A percentile compares a stretch with the other conserved stretches of the same genome.
Evolutionary conservation across 768 basidiomycete species (phyloP).

Genomic region (Termitomyces sp.): DNA sequence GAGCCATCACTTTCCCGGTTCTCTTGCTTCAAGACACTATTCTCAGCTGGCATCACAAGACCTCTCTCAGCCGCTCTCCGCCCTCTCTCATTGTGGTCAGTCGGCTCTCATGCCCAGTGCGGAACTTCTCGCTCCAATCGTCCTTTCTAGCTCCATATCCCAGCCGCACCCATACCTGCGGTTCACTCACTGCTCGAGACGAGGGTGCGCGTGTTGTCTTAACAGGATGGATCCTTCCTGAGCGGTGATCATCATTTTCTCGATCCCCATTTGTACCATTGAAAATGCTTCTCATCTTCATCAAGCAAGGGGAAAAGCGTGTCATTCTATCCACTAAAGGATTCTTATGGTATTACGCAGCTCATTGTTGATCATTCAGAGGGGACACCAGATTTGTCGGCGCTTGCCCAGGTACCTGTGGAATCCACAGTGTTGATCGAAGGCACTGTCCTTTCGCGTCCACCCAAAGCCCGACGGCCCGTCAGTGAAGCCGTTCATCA

Average conservation of each 20-base stretch:
- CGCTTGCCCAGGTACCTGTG: slow-evolving; percentile 59
- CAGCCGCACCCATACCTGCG: slow-evolving; percentile 59
- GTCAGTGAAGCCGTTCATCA: slow-evolving; percentile 35
- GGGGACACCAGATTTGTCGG: slow-evolving; percentile 24
- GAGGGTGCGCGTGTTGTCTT: slow-evolving; percentile 61
- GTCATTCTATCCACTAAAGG: slow-evolving; percentile 85
- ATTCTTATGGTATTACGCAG: slow-evolving; percentile 73
- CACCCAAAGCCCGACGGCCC: slow-evolving; percentile 53
- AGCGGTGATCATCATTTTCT: slow-evolving; percentile 54
- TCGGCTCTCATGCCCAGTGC: slow-evolving; percentile 15
- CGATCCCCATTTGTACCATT: slow-evolving; percentile 25
- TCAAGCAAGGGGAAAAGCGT: slow-evolving; percentile 65
- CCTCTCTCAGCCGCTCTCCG: slow-evolving; percentile 9
- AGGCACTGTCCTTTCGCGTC: slow-evolving; percentile 66
- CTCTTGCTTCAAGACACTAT: slow-evolving; percentile 14
- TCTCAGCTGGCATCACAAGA: slow-evolving; percentile 20
- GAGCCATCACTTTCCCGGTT: slow-evolving; percentile 7
- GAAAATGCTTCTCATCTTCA: slow-evolving; percentile 27
- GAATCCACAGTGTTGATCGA: slow-evolving; percentile 77
- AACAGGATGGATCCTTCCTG: slow-evolving; percentile 78
- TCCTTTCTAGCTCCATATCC: slow-evolving; percentile 50
- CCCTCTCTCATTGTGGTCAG: slow-evolving; percentile 32
- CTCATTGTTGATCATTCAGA: slow-evolving; percentile 57
- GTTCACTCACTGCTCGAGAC: slow-evolving; percentile 45
- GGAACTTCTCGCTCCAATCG: slow-evolving; percentile 15